These are phyloP conservation scores for Paulownia fortunei DNA, from an alignment of 257 asterid species.

Conservation along the genomic window DNA sequence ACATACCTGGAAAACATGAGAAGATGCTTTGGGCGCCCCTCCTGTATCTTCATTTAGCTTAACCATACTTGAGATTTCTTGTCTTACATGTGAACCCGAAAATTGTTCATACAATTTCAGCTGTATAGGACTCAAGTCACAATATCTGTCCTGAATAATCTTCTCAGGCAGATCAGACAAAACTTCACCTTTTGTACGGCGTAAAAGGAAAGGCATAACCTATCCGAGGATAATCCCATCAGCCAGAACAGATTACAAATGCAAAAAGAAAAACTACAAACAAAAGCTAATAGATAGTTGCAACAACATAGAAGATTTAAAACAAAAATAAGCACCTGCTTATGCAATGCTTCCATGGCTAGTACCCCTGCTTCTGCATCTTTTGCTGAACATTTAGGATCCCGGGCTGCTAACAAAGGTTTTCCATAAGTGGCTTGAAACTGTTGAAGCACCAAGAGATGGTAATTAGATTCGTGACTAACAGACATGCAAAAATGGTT, in stretches of 20 bases:
- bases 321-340: constrained; percentile 65
- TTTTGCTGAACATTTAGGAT: constrained; percentile 95
- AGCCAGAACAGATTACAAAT: constrained; percentile 21
- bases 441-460: constrained; percentile 51
- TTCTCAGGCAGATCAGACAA: constrained; percentile 97
- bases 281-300: constrained; percentile 10
- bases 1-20: constrained; percentile 98
- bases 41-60: constrained; percentile 74
- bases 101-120: constrained; percentile 88
- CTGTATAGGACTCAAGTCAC: constrained; percentile 96
- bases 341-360: constrained; percentile 99
- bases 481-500: constrained; percentile 4
- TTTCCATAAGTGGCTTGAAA: constrained; percentile 97
- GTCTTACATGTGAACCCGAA: constrained; percentile 91
- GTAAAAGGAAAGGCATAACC: constrained; percentile 99
- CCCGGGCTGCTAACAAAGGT: constrained; percentile 92
- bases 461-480: constrained; percentile 10
- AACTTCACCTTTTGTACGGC: constrained; percentile 97
- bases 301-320: constrained; percentile 15
- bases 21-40: constrained; percentile 80
- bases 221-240: constrained; percentile 44
- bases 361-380: constrained; percentile 98
- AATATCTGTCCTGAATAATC: constrained; percentile 97
- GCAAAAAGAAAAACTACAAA: constrained; percentile 9
- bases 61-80: constrained; percentile 86